phyloP scores from a whole-genome alignment of 1,284 basidiomycete species.

The Filobasidium uniguttulatum region DNA sequence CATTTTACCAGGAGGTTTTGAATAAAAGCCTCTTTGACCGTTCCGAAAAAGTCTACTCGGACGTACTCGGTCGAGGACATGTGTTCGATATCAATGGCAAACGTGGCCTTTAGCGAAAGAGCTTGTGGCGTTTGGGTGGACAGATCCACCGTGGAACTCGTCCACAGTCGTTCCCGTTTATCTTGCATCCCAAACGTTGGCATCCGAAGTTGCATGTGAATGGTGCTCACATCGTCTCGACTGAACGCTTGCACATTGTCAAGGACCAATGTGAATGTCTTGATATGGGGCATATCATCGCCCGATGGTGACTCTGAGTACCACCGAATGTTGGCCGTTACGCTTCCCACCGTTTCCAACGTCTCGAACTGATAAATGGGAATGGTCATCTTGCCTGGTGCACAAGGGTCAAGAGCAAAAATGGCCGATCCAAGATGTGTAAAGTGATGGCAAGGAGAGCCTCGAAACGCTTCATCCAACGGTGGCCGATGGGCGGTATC shows the following conservation, averaged over 20 bases:
- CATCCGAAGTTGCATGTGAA: conserved; percentile 72
- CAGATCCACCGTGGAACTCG: conserved; percentile 60
- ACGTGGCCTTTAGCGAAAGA: conserved; percentile 49
- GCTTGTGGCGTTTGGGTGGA: conserved; percentile 57
- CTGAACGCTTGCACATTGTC: conserved; percentile 76
- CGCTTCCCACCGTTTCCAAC: conserved; percentile 82
- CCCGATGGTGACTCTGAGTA: conserved; percentile 37
- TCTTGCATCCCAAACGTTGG: conserved; percentile 63
- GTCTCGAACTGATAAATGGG: conserved; percentile 88
- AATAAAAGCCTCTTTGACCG: not conserved
- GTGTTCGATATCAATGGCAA: not conserved
- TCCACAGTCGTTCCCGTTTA: conserved; percentile 63
- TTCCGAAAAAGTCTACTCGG: not conserved
- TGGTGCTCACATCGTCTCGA: conserved; percentile 63
- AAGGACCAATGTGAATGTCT: conserved; percentile 66
- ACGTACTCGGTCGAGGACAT: not conserved
- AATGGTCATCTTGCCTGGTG: conserved; percentile 57
- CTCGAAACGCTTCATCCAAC: conserved; percentile 82
- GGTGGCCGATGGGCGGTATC: conserved; percentile 87
- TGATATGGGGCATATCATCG: no score
- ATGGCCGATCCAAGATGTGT: conserved; percentile 82
- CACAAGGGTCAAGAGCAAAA: conserved; percentile 68
- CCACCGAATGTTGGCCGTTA: conserved; percentile 47
- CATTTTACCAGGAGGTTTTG: not conserved
- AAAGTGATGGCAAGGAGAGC: conserved; percentile 66